These are phyloP conservation scores for Gentiana straminea DNA, from an alignment of 257 asterid genomes.

Conservation along the genomic window DNA sequence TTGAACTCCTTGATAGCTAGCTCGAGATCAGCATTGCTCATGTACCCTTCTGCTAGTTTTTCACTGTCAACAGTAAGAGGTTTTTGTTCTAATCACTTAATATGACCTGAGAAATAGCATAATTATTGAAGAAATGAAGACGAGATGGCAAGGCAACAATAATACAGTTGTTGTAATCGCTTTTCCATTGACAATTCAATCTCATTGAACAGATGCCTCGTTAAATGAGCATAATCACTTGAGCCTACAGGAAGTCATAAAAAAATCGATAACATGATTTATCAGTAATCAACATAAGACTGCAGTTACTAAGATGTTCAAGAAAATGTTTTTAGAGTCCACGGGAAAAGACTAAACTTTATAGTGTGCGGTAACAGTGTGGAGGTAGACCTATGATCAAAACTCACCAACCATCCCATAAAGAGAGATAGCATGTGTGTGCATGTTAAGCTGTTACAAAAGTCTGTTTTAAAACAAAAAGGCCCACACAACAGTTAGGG, in stretches of 20 bases:
- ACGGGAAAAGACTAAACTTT: background rate
- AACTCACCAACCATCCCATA: background rate
- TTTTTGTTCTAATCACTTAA: background rate
- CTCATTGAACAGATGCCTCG: conserved; percentile 40
- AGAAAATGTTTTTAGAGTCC: background rate
- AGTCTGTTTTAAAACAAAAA: too few species aligned
- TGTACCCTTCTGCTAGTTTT: conserved; percentile 72
- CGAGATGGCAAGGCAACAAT: background rate
- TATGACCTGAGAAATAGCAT: conserved; percentile 3
- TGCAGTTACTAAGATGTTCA: background rate
- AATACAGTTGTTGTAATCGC: conserved; percentile 57
- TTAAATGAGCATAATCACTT: conserved; percentile 24
- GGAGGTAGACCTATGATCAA: background rate
- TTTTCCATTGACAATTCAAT: conserved; percentile 31
- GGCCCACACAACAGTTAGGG: too few species aligned
- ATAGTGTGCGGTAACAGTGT: background rate
- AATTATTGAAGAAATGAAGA: background rate
- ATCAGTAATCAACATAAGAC: background rate
- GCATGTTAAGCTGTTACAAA: too few species aligned
- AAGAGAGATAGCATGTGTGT: too few species aligned
- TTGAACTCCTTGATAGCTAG: conserved; percentile 57
- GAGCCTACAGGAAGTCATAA: conserved; percentile 17
- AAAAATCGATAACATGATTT: background rate
- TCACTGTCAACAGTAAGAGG: conserved; percentile 30
- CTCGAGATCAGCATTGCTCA: conserved; percentile 83